These are phyloP conservation scores for Termitomyces titanicus DNA, from an alignment of 768 basidiomycete genomes.

Conservation along the genomic window DNA sequence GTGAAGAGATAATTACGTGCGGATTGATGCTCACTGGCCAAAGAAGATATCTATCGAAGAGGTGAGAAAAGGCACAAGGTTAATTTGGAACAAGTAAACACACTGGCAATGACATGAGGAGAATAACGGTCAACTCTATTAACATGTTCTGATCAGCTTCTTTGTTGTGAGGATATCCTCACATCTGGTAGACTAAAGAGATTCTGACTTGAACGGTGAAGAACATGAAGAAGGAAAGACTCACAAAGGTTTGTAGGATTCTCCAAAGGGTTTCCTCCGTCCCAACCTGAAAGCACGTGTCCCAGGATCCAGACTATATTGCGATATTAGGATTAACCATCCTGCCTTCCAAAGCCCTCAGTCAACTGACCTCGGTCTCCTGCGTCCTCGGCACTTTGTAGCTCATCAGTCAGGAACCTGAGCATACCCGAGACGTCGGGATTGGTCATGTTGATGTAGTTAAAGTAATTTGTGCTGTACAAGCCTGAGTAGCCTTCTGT, in stretches of 20 bases:
- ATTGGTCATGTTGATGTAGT: slow-evolving; percentile 70
- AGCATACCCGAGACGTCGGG: slow-evolving; percentile 78
- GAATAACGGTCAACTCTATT: slow-evolving; percentile 71
- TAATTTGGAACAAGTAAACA: slow-evolving; percentile 18
- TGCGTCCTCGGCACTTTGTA: slow-evolving; percentile 74
- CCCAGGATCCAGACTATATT: slow-evolving; percentile 47
- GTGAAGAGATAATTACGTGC: not conserved
- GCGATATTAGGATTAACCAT: slow-evolving; percentile 39
- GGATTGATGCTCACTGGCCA: slow-evolving; percentile 44
- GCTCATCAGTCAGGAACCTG: slow-evolving; percentile 71
- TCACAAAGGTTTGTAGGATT: slow-evolving; percentile 70
- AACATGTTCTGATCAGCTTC: slow-evolving; percentile 1
- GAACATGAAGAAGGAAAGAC: slow-evolving; percentile 17
- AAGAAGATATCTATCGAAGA: slow-evolving; percentile 60
- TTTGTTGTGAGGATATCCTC: not conserved
- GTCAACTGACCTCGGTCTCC: slow-evolving; percentile 55
- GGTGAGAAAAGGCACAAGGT: not conserved
- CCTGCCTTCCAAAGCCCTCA: not conserved
- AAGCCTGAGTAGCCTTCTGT: not conserved
- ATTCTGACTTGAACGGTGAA: not conserved
- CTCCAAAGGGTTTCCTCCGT: slow-evolving; percentile 59
- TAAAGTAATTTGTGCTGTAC: slow-evolving; percentile 65
- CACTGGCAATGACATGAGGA: slow-evolving; percentile 74
- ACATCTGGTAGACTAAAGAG: slow-evolving; percentile 37
- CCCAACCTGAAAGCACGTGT: slow-evolving; percentile 64